phyloP scores from a whole-genome alignment of 257 asterid genomes.

The Lycium barbarum region DNA sequence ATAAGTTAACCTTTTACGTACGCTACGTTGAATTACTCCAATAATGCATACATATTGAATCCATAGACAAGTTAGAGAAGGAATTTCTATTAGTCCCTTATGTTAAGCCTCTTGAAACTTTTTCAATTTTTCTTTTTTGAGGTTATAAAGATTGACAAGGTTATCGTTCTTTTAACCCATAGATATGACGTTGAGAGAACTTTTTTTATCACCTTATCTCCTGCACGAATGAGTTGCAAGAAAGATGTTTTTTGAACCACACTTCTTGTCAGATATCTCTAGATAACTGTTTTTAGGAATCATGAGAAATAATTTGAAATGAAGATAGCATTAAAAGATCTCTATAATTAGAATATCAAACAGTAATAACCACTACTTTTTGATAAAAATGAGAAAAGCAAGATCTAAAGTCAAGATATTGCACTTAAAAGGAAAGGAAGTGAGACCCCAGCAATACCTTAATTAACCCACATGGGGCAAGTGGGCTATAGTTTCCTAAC shows the following conservation, averaged over 20 bases:
- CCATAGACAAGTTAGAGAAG: too few species aligned
- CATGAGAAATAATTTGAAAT: too few species aligned
- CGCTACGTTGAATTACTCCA: too few species aligned
- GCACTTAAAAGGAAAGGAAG: not conserved
- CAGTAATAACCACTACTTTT: constrained; percentile 5
- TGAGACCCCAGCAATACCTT: not conserved
- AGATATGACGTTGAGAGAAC: constrained; percentile 1
- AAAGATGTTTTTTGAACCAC: not conserved
- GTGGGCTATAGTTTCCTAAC: not conserved
- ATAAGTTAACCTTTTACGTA: not conserved
- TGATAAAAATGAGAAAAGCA: not conserved
- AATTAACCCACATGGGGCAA: not conserved
- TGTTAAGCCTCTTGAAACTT: not conserved
- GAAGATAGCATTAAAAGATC: too few species aligned
- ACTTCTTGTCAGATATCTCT: not conserved
- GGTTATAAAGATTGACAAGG: constrained; percentile 3
- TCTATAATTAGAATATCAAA: constrained; percentile 5
- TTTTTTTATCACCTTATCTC: constrained; percentile 20
- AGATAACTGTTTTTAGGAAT: too few species aligned
- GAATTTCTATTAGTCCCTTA: not conserved
- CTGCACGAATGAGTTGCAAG: not conserved
- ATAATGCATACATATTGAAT: not conserved
- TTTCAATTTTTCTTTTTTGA: not conserved
- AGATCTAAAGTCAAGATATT: not conserved
- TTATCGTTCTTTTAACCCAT: not conserved